phyloP scores from a whole-genome alignment of 1,139 yeast species.

The Magnusiomyces suaveolens region DNA sequence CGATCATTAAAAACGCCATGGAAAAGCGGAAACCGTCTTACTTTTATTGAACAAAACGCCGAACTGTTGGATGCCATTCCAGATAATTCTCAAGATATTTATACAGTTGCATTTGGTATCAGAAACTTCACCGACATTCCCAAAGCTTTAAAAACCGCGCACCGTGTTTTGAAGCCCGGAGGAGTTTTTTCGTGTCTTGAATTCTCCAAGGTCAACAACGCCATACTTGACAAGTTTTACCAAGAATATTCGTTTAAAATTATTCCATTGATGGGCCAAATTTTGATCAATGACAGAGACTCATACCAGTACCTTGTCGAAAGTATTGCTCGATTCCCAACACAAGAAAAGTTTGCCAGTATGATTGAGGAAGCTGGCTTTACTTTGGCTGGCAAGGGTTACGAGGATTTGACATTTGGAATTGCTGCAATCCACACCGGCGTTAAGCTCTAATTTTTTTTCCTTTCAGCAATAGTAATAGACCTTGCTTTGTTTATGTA shows the following conservation, averaged over 20 bases:
- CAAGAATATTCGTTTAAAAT: constrained; percentile 82
- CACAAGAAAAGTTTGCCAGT: constrained; percentile 77
- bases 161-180: constrained; percentile 94
- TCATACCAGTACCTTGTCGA: constrained; percentile 94
- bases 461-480: neutral
- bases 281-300: constrained; percentile 88
- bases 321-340: constrained; percentile 83
- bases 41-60: constrained; percentile 84
- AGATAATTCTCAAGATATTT: constrained; percentile 83
- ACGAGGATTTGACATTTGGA: constrained; percentile 92
- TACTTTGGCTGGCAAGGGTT: constrained; percentile 79
- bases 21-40: constrained; percentile 50
- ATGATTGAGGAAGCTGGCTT: constrained; percentile 97
- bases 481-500: too few species aligned
- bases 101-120: constrained; percentile 95
- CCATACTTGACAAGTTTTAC: constrained; percentile 62
- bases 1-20: constrained; percentile 42
- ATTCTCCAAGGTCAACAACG: constrained; percentile 83
- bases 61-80: constrained; percentile 76
- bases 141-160: constrained; percentile 86
- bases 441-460: constrained; percentile 48
- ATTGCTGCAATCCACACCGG: constrained; percentile 96
- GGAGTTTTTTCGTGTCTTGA: constrained; percentile 96
- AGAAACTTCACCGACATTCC: constrained; percentile 92
- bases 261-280: constrained; percentile 85